Base-by-base conservation (phyloP, 768 basidiomycete genomes). In the Scleroderma bovista region DNA sequence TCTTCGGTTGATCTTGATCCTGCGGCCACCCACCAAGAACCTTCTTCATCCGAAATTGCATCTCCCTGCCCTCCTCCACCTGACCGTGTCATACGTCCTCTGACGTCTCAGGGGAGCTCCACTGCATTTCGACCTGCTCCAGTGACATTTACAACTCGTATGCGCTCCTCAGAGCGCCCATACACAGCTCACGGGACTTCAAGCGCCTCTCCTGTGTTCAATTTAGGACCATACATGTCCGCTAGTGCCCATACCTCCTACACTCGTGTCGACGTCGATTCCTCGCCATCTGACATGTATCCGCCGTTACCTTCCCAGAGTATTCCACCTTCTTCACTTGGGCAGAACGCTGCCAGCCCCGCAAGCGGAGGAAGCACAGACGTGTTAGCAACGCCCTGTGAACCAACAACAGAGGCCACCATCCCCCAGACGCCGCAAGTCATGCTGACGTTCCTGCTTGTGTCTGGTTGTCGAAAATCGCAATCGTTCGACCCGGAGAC, bases 401-500 rank as follows among this genome's bases (percentile, higher is more conserved):
- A 48, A 12, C 36, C 15, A 26, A 22, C 33, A 23, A 22, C 33
- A 12, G 53, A 63, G 6, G 42, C 46, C 5, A 38, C 33, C 47
- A 67, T 81, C 1, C 84, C 84, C 4, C 82, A 81, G 56, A 78
- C 73, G 7, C 82, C 83, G 0, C 82, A 84, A 63, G 76, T 79
- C 3, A 75, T 76, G 22, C 59, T 91, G 38, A 86, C 85, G 0
- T 88, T 91, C 64, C 71, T 91, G 39, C 73, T 88, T 44, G 77
- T 88, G 23, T 81, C 85, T 0, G 86, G 88, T 0, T 69, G 75
- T 37, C 72, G 86, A 53, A 73, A 82, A 54, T 79, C 81, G 1
- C 86, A 89, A 78, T 69, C 76, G 0, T 91, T 91, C 56, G 85
- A 87, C 24, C 86, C 86, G 12, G 79, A 80, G 56, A 85, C 78